Evolutionary conservation across 2,329 filamentous ascomycete genomes (phyloP), one percentile per base, ranked within the genome.

Genomic region (Gaeumannomyces tritici): DNA sequence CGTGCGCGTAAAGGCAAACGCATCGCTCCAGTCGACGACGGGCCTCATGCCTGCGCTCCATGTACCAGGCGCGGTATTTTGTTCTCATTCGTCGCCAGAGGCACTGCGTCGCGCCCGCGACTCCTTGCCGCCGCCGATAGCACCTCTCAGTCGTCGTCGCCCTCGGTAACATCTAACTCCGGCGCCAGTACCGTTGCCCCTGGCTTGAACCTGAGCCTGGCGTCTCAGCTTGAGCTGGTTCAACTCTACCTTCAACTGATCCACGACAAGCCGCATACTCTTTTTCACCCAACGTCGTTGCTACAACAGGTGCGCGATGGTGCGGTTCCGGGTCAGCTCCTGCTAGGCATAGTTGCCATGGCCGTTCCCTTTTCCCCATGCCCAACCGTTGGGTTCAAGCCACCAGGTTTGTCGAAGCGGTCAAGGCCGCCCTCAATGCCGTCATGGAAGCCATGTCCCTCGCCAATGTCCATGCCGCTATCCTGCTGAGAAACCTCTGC

Each of bases 231-330:
- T 4, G 56, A 57, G 8, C 21, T 57, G 28, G 56, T 31, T 6
- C 24, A 33, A 1, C 11, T 28, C 13, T 69, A 69, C 12, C 70
- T 57, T 57, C 26, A 21, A 9, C 29, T 57, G 26, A 21, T 57
- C 56, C 56, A 33, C 15, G 18, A 57, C 56, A 57, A 57, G 27
- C 56, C 28, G 15, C 55, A 57, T 26, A 29, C 55, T 6, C 55
- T 57, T 2, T 57, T 57, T 26, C 55, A 57, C 26, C 55, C 55
- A 2, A 13, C 55, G 55, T 18, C 55, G 15, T 11, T 57, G 15
- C 12, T 57, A 12, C 55, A 21, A 57, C 26, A 57, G 21, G 55
- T 57, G 55, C 55, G 24, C 21, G 24, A 57, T 13, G 55, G 55
- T 29, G 55, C 29, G 15, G 55, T 57, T 8, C 55, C 55, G 8